Evolutionary conservation across 2,329 filamentous ascomycete species (phyloP).

Genomic region (Scedosporium dehoogii): DNA sequence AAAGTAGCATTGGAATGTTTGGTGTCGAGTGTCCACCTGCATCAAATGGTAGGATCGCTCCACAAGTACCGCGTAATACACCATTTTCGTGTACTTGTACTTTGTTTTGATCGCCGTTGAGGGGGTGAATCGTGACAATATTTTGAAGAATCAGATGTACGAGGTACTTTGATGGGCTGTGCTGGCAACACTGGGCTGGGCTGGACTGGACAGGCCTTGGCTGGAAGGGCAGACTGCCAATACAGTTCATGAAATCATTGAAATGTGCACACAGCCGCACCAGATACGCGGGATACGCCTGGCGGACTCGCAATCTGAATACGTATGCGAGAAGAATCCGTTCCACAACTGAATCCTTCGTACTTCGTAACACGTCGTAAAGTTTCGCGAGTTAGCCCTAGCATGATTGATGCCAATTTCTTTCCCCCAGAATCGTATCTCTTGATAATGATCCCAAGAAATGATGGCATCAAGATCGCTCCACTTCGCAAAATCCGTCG

Average conservation of each 20-base stretch:
- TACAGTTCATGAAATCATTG: too few relatives aligned
- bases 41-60: background rate
- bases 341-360: too few relatives aligned
- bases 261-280: too few relatives aligned
- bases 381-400: background rate
- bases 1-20: background rate
- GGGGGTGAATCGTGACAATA: too few relatives aligned
- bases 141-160: background rate
- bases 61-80: background rate
- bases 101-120: too few relatives aligned
- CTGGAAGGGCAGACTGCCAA: too few relatives aligned
- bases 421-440: background rate
- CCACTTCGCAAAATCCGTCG: background rate
- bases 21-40: background rate
- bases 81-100: too few relatives aligned
- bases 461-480: background rate
- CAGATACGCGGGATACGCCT: too few relatives aligned
- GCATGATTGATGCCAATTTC: background rate
- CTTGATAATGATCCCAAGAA: too few relatives aligned
- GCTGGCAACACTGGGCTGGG: background rate
- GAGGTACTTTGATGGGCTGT: background rate
- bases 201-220: too few relatives aligned
- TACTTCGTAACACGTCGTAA: background rate
- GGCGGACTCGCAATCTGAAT: too few relatives aligned
- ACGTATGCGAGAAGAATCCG: too few relatives aligned